A percentile compares a stretch with the other conserved stretches of the same genome.
These are phyloP conservation scores for Aciculosporium take DNA, from an alignment of 2,329 filamentous ascomycete genomes.

Conservation along the genomic window DNA sequence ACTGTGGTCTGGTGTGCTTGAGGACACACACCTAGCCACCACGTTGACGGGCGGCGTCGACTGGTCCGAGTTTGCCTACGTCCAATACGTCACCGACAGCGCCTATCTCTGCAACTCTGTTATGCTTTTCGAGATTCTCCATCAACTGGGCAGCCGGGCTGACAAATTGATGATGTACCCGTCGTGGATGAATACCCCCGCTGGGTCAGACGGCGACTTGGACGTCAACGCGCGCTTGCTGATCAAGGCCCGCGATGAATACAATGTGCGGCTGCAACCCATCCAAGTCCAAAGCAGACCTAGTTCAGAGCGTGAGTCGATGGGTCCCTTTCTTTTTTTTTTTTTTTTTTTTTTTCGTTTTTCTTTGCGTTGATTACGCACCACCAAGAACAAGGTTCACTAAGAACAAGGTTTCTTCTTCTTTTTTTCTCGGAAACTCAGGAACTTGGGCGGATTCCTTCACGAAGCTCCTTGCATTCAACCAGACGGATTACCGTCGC, in stretches of 20 bases:
- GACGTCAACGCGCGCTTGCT: conserved; percentile 22
- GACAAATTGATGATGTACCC: conserved; percentile 34
- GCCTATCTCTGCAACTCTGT: conserved; percentile 35
- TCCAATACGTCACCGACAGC: conserved; percentile 33
- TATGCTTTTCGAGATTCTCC: conserved; percentile 33
- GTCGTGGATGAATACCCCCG: conserved; percentile 20
- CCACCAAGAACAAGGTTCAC: too few relatives aligned
- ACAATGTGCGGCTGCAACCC: conserved; percentile 29
- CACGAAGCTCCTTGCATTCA: conserved; percentile 56
- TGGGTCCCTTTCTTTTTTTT: neutral
- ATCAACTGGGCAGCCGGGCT: conserved; percentile 26
- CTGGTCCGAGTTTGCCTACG: conserved; percentile 33
- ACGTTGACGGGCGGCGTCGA: conserved; percentile 13
- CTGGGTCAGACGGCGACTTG: conserved; percentile 13
- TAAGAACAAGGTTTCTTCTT: too few relatives aligned
- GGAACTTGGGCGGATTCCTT: conserved; percentile 49
- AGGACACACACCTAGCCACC: neutral
- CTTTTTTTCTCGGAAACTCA: too few relatives aligned
- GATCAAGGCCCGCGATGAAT: conserved; percentile 28
- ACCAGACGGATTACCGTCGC: conserved; percentile 42
- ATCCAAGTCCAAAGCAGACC: conserved; percentile 12
- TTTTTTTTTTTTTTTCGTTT: neutral
- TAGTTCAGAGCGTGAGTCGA: conserved; percentile 1
- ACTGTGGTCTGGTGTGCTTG: neutral
- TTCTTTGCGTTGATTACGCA: neutral